Conservation (phyloP, 2,329 filamentous ascomycete genomes). For the Arthroderma sp. region DNA sequence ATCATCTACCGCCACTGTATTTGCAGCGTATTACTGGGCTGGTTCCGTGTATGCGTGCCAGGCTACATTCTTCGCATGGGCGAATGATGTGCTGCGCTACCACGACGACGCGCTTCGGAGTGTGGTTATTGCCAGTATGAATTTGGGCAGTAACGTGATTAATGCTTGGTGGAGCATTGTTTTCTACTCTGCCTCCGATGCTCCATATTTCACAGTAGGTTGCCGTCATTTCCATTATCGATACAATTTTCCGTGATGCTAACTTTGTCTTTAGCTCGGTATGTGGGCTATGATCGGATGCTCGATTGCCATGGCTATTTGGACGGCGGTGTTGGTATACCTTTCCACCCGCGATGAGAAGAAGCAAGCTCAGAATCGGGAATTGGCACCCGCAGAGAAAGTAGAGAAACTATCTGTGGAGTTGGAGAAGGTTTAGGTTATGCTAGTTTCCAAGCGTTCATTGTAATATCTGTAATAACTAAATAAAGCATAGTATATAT, state of each 20-base stretch:
- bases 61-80: conserved; percentile 64
- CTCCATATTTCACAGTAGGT: conserved; percentile 51
- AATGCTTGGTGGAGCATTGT: conserved; percentile 63
- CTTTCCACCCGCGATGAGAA: conserved; percentile 9
- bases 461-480: too few species aligned
- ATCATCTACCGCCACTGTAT: conserved; percentile 41
- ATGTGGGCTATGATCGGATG: conserved; percentile 62
- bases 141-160: conserved; percentile 52
- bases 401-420: background rate
- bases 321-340: conserved; percentile 31
- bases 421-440: too few species aligned
- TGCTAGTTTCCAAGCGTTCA: too few species aligned
- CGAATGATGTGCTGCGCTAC: conserved; percentile 54
- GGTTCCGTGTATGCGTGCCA: conserved; percentile 60
- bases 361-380: background rate
- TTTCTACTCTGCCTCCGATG: conserved; percentile 55
- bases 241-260: conserved; percentile 3
- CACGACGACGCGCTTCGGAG: conserved; percentile 51
- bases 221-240: conserved; percentile 3
- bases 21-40: conserved; percentile 57
- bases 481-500: too few species aligned
- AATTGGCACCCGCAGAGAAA: conserved; percentile 1
- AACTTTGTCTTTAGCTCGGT: conserved; percentile 35
- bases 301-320: conserved; percentile 46
- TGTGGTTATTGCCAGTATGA: conserved; percentile 61